phyloP scores from a whole-genome alignment of 106 monocot genomes.

The Dioscorea dumetorum region DNA sequence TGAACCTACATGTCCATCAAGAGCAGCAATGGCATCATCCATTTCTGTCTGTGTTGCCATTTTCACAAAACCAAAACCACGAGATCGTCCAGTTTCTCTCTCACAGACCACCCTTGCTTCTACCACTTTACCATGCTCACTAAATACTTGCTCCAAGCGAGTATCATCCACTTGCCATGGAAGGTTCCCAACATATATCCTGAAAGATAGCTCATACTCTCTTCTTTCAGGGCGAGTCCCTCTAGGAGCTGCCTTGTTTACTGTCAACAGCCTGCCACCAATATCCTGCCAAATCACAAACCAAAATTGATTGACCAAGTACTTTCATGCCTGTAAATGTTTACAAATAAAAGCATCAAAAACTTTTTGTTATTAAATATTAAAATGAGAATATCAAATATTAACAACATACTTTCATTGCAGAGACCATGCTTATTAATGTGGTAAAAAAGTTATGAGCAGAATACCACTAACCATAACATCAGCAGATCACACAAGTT shows the following conservation, averaged over 20 bases:
- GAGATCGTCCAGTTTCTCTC: slow-evolving; percentile 36
- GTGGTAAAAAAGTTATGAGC: too few relatives aligned
- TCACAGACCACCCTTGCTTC: slow-evolving; percentile 34
- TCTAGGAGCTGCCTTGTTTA: slow-evolving; percentile 26
- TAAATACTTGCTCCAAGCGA: slow-evolving; percentile 23
- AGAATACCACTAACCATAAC: too few relatives aligned
- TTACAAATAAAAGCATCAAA: too few relatives aligned
- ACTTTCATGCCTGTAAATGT: too few relatives aligned
- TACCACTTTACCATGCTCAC: slow-evolving; percentile 35
- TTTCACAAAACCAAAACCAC: slow-evolving; percentile 47
- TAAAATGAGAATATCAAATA: too few relatives aligned
- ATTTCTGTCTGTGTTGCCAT: slow-evolving; percentile 25
- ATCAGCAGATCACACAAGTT: too few relatives aligned
- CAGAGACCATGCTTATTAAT: too few relatives aligned
- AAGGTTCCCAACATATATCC: slow-evolving; percentile 39
- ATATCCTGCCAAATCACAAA: slow-evolving; percentile 13
- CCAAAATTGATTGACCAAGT: background rate
- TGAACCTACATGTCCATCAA: slow-evolving; percentile 30
- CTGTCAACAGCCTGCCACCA: slow-evolving; percentile 11
- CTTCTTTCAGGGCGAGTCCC: slow-evolving; percentile 11
- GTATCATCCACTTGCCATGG: slow-evolving; percentile 41
- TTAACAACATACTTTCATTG: too few relatives aligned
- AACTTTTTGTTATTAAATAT: too few relatives aligned
- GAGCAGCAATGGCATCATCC: slow-evolving; percentile 26
- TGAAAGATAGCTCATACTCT: slow-evolving; percentile 7